These are phyloP conservation scores for Avicennia marina DNA, from an alignment of 257 asterid species.

Conservation along the genomic window DNA sequence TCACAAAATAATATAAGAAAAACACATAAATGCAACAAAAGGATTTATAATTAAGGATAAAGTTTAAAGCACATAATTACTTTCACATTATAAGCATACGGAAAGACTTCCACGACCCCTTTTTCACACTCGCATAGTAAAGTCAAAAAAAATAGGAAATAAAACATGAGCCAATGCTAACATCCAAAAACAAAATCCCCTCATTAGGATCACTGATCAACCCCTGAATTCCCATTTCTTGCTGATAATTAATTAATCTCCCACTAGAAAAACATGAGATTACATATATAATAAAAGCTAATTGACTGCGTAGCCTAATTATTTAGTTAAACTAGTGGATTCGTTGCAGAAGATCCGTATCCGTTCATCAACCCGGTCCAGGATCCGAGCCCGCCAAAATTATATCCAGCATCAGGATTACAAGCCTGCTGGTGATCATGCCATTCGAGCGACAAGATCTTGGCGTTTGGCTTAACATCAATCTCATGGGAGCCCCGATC, in stretches of 20 bases:
- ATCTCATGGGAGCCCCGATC: too few species aligned
- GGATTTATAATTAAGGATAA: too few species aligned
- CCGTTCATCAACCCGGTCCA: conserved; percentile 88
- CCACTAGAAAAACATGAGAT: too few species aligned
- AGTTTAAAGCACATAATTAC: too few species aligned
- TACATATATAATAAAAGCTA: too few species aligned
- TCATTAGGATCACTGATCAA: not conserved
- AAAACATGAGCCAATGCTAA: conserved; percentile 6
- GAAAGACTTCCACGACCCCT: conserved; percentile 27
- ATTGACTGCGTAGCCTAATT: not conserved
- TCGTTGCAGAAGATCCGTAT: conserved; percentile 61
- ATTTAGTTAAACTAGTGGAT: conserved; percentile 30
- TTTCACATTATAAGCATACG: too few species aligned
- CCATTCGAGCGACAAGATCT: conserved; percentile 71
- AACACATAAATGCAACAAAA: too few species aligned
- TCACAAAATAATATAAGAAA: not conserved
- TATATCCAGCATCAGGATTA: conserved; percentile 46
- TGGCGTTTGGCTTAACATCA: conserved; percentile 67
- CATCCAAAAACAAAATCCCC: not conserved
- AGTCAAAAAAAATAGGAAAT: not conserved
- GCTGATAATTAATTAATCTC: too few species aligned
- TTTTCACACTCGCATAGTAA: conserved; percentile 34
- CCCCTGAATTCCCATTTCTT: too few species aligned
- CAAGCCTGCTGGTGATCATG: conserved; percentile 51
- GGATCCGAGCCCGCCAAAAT: conserved; percentile 55